phyloP scores from a whole-genome alignment of 73 alveolate genomes.

The Paramecium sexaurelia region DNA sequence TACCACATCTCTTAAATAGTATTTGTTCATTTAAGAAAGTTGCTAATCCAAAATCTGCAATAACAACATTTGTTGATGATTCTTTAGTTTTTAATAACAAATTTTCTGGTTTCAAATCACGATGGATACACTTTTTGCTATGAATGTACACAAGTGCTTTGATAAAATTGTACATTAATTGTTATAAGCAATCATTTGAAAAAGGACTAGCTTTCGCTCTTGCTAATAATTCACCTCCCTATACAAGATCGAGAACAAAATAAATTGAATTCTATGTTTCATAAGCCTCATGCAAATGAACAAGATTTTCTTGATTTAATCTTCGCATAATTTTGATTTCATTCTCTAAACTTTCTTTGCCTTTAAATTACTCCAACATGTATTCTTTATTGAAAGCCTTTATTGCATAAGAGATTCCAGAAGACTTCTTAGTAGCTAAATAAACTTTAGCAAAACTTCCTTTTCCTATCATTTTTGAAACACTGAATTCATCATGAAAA shows the following conservation, averaged over 20 bases:
- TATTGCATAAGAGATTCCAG: constrained; percentile 49
- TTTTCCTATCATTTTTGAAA: constrained; percentile 66
- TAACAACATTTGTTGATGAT: constrained; percentile 35
- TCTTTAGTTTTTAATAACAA: constrained; percentile 40
- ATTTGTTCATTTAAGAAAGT: constrained; percentile 52
- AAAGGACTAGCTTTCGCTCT: constrained; percentile 20
- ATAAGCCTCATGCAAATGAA: constrained; percentile 53
- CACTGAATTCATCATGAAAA: constrained; percentile 65
- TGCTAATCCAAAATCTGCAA: constrained; percentile 69
- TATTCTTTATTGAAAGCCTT: constrained; percentile 68
- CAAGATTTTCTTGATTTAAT: constrained; percentile 46
- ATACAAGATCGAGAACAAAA: constrained; percentile 59
- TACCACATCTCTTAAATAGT: constrained; percentile 65
- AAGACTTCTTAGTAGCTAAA: constrained; percentile 59
- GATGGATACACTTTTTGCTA: constrained; percentile 32
- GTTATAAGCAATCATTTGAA: neutral
- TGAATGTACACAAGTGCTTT: constrained; percentile 56
- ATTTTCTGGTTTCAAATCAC: constrained; percentile 67
- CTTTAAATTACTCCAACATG: constrained; percentile 60
- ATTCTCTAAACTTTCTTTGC: constrained; percentile 64
- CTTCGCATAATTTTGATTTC: constrained; percentile 64
- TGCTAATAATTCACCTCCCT: constrained; percentile 63
- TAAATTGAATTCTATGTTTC: constrained; percentile 65
- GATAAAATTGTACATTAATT: constrained; percentile 60
- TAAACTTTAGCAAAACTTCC: constrained; percentile 67